Evolutionary conservation across 805 yeast genomes (phyloP).

Genomic region (Kuraishia capsulata): DNA sequence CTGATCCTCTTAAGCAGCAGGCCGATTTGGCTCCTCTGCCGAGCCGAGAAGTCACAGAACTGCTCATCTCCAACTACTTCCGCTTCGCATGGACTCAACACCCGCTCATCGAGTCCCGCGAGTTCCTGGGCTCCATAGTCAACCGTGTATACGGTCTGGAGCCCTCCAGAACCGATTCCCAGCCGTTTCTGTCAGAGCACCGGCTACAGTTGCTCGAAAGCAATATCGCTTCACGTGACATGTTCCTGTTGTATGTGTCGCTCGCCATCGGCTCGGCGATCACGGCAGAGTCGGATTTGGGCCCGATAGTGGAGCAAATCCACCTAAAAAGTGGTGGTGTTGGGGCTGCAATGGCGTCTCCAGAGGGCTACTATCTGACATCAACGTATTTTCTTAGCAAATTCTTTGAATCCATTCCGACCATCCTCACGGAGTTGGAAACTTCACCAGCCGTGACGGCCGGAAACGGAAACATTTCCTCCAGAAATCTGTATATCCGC

Average conservation of each 20-base stretch:
- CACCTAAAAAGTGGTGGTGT: neutral
- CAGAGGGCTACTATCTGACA: constrained; percentile 6
- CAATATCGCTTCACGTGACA: constrained; percentile 6
- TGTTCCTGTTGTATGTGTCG: constrained; percentile 6
- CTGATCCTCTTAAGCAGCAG: constrained; percentile 1
- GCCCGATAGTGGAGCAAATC: neutral
- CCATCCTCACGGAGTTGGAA: constrained; percentile 1
- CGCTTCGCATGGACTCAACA: constrained; percentile 12
- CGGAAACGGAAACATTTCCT: neutral
- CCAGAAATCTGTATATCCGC: neutral
- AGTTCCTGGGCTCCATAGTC: constrained; percentile 3
- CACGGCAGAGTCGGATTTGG: constrained; percentile 9
- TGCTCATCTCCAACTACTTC: constrained; percentile 8
- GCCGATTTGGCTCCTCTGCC: constrained; percentile 5
- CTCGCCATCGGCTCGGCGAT: constrained; percentile 12
- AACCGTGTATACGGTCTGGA: constrained; percentile 3
- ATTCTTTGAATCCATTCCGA: constrained; percentile 7
- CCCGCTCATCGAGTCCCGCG: constrained; percentile 9
- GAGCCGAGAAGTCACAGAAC: constrained; percentile 4
- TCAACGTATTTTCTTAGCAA: constrained; percentile 7
- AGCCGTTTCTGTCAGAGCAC: constrained; percentile 2
- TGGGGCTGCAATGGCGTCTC: neutral
- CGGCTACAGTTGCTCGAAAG: constrained; percentile 1
- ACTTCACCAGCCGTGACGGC: neutral
- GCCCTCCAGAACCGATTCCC: constrained; percentile 2